Percentiles rank a stretch among this genome's conserved stretches.
These are phyloP conservation scores for Fusarium domesticum DNA, from an alignment of 2,329 filamentous ascomycete species.

Conservation along the genomic window DNA sequence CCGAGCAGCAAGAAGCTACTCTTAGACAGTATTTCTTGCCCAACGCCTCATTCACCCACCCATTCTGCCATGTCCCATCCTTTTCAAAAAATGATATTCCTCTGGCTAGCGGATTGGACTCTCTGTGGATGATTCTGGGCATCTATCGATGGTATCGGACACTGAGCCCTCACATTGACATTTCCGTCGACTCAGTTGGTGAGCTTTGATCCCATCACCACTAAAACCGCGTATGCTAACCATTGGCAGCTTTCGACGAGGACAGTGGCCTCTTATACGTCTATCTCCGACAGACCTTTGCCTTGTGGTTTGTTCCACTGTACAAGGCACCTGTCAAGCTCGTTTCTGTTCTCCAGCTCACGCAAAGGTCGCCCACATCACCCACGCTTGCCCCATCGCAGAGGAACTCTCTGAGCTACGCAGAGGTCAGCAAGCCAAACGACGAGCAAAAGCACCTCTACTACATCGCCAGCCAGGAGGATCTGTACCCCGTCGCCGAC, in stretches of 20 bases:
- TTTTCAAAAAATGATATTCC: constrained; percentile 44
- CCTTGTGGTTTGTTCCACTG: constrained; percentile 73
- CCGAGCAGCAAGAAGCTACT: constrained; percentile 60
- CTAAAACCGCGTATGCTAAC: background rate
- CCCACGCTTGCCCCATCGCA: constrained; percentile 11
- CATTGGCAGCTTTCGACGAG: constrained; percentile 61
- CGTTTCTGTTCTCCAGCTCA: constrained; percentile 64
- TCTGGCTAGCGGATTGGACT: constrained; percentile 49
- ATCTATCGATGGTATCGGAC: constrained; percentile 86
- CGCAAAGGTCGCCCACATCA: constrained; percentile 38
- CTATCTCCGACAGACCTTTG: constrained; percentile 70
- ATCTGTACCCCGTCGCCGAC: constrained; percentile 76
- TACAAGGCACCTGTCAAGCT: constrained; percentile 66
- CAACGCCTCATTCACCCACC: constrained; percentile 72
- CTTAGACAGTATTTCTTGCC: constrained; percentile 72
- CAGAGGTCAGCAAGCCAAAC: constrained; percentile 10
- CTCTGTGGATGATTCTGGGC: constrained; percentile 61
- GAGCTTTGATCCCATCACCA: constrained; percentile 8
- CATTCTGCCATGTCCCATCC: constrained; percentile 67
- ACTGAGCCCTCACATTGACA: constrained; percentile 68
- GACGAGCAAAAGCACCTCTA: constrained; percentile 44
- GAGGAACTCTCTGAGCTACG: constrained; percentile 3
- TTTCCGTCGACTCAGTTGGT: constrained; percentile 61
- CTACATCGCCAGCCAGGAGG: constrained; percentile 73
- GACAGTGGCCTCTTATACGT: constrained; percentile 67